Evolutionary conservation across 768 basidiomycete genomes (phyloP).

Genomic region (Boletus rex-veris): DNA sequence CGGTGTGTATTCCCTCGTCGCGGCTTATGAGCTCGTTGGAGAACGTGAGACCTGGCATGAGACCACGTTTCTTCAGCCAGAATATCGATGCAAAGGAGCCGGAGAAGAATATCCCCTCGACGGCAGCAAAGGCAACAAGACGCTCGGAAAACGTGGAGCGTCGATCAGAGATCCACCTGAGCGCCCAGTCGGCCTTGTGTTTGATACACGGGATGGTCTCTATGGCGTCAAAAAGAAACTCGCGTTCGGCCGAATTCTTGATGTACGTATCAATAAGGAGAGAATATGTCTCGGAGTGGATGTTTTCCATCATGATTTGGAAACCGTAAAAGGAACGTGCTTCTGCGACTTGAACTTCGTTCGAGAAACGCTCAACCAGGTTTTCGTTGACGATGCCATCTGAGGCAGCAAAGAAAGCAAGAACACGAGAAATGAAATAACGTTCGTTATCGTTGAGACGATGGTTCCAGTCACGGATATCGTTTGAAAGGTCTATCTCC

Average conservation of each 20-base stretch:
- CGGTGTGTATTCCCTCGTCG: constrained; percentile 97
- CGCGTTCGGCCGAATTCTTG: constrained; percentile 70
- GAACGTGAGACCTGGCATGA: constrained; percentile 69
- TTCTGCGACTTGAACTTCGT: constrained; percentile 84
- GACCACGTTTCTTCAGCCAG: constrained; percentile 95
- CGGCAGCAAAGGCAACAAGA: constrained; percentile 89
- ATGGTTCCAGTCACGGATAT: constrained; percentile 78
- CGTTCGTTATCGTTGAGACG: constrained; percentile 78
- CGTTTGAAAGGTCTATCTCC: constrained; percentile 86
- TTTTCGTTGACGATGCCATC: constrained; percentile 98
- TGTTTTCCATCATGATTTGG: constrained; percentile 99
- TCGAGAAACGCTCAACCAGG: constrained; percentile 85
- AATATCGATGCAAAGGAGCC: constrained; percentile 93
- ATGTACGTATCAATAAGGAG: constrained; percentile 95
- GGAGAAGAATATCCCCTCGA: constrained; percentile 97
- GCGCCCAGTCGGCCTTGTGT: constrained; percentile 93
- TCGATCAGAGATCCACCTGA: constrained; percentile 85
- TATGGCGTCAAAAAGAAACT: constrained; percentile 86
- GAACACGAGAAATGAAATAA: constrained; percentile 90
- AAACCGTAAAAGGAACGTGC: constrained; percentile 81
- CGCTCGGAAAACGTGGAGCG: constrained; percentile 83
- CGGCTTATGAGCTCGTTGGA: constrained; percentile 96
- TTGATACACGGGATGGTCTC: constrained; percentile 92
- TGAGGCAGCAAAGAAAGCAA: constrained; percentile 95
- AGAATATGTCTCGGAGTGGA: constrained; percentile 96